Base-by-base conservation (phyloP, 345 rosid species). In the Dovyalis caffra region DNA sequence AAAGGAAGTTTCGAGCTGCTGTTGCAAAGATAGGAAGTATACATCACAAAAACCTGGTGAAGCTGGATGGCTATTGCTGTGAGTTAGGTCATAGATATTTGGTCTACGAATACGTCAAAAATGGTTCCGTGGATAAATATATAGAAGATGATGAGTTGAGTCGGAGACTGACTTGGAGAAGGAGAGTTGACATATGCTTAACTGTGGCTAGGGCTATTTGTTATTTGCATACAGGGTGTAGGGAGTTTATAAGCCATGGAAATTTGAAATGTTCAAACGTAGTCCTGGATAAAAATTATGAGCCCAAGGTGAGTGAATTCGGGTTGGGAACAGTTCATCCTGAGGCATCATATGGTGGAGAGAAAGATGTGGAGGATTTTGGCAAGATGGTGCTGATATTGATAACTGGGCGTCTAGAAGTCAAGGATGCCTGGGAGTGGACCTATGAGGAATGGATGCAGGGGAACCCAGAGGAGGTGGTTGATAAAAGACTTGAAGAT, bases 211-310 rank as follows among this genome's bases (percentile, higher is more conserved):
- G 82, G 73, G 93, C 95, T 34, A 71, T 91, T 5, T 85, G 74
- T 76, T 93, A 93, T 65, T 84, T 93, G 85, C 98, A 93, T 82
- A 79, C 85, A 0, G 92, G 81, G 43, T 91, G 98, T 70, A 84
- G 95, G 76, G 97, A 93, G 74, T 91, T 90, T 60, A 58, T 91
- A 31, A 83, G 88, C 83, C 98, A 91, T 66, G 97, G 93, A 73
- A 90, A 88, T 76, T 79, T 93, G 85, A 89, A 85, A 83, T 90
- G 92, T 11, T 86, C 84, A 69, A 89, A 89, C 67, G 77, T 93
- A 38, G 75, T 93, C 23, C 80, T 93, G 62, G 95, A 90, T 10
- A 93, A 87, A 74, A 85, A 82, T 28, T 74, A 85, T 5, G 92
- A 87, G 71, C 93, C 92, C 49, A 93, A 88, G 83, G 80, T 91